Percentiles rank a stretch among this genome's conserved stretches.
Evolutionary conservation across 2,329 filamentous ascomycete species (phyloP).

Genomic region (Trichoderma lentiforme): DNA sequence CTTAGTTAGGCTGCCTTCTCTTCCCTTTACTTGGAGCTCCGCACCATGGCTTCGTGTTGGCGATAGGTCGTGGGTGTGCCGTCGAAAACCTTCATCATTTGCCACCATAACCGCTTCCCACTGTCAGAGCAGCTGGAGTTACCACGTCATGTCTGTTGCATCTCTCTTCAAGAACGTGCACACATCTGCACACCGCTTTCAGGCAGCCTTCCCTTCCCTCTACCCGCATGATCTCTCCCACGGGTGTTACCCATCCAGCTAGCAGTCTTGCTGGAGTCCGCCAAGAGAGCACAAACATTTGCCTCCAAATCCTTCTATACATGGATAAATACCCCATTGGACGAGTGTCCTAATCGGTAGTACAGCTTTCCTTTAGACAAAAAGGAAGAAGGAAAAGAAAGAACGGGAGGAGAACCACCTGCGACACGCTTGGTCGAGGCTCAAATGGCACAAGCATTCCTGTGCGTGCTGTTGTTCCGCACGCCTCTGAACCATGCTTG

Average conservation of each 20-base stretch:
- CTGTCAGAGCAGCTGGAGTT: neutral
- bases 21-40: neutral
- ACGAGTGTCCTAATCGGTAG: slow-evolving; percentile 2
- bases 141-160: neutral
- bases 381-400: neutral
- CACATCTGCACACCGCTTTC: slow-evolving; percentile 1
- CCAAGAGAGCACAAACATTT: neutral
- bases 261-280: neutral
- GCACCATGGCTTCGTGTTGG: neutral
- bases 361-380: neutral
- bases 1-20: neutral
- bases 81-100: neutral
- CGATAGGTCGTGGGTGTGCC: neutral
- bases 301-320: neutral
- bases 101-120: neutral
- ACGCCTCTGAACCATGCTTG: neutral
- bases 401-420: neutral
- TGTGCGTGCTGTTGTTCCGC: slow-evolving; percentile 2
- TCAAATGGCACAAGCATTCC: slow-evolving; percentile 16
- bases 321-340: neutral
- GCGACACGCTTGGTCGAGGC: slow-evolving; percentile 5
- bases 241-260: neutral
- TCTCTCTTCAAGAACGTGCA: neutral
- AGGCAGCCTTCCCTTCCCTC: neutral
- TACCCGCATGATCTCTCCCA: neutral